These are phyloP conservation scores for Cystobasidiaceae sp. DNA, from an alignment of 1,284 basidiomycete genomes.

Conservation along the genomic window DNA sequence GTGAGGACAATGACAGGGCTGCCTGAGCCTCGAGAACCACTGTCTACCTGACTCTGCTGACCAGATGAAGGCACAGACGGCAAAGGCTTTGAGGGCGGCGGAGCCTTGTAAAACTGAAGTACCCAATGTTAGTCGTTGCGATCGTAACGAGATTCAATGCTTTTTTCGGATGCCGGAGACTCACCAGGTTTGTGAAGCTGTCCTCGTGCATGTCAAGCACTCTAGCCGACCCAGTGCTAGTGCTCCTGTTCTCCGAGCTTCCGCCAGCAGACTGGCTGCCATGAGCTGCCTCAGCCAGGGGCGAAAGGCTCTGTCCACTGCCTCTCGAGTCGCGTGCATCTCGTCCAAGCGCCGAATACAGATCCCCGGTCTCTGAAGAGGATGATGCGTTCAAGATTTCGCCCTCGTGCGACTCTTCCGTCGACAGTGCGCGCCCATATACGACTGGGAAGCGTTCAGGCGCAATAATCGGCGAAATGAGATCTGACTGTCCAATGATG, in stretches of 20 bases:
- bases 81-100: conserved; percentile 20
- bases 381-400: conserved; percentile 22
- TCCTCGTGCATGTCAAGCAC: conserved; percentile 16
- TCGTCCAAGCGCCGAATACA: background rate
- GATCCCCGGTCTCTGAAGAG: background rate
- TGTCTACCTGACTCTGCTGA: background rate
- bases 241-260: background rate
- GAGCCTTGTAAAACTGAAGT: conserved; percentile 13
- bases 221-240: background rate
- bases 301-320: background rate
- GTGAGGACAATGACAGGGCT: too few species aligned
- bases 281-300: background rate
- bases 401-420: conserved; percentile 3
- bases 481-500: conserved; percentile 28
- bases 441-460: conserved; percentile 21
- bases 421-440: conserved; percentile 26
- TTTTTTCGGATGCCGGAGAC: background rate
- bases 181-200: conserved; percentile 22
- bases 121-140: background rate
- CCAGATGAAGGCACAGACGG: conserved; percentile 3
- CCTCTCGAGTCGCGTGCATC: background rate
- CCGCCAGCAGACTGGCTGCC: background rate
- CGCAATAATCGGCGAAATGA: background rate
- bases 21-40: background rate
- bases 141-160: background rate